Evolutionary conservation across 345 rosid species (phyloP).

Genomic region (Kernera saxatilis): DNA sequence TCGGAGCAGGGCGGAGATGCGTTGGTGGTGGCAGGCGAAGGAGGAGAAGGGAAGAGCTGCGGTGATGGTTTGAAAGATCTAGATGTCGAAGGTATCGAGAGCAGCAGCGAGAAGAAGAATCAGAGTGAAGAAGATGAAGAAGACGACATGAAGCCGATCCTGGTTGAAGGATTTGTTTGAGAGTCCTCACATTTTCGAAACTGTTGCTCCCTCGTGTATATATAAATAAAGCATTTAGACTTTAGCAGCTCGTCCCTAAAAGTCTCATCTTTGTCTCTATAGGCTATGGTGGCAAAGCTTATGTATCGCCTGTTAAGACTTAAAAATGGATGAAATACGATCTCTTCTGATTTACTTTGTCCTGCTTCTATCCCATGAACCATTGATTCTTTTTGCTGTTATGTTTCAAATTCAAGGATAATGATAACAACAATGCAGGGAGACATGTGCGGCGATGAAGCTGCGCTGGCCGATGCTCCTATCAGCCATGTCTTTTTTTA

Average conservation of each 20-base stretch:
- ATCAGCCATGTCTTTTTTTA: not conserved
- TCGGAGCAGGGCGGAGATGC: constrained; percentile 2
- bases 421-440: not conserved
- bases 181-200: not conserved
- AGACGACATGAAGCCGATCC: constrained; percentile 21
- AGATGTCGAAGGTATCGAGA: constrained; percentile 17
- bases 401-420: not conserved
- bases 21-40: constrained; percentile 23
- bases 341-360: not conserved
- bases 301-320: constrained; percentile 3
- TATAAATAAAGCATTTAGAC: constrained; percentile 13
- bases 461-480: not conserved
- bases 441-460: not conserved
- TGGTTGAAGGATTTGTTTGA: constrained; percentile 29
- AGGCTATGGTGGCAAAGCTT: not conserved
- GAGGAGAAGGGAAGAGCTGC: constrained; percentile 11
- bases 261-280: not conserved
- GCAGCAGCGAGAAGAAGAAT: not conserved
- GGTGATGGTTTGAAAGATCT: constrained; percentile 26
- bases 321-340: not conserved
- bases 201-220: constrained; percentile 1
- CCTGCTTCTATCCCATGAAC: not conserved
- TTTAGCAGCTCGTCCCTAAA: not conserved
- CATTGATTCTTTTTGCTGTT: not conserved
- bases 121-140: constrained; percentile 16